Evolutionary conservation across 2,329 filamentous ascomycete species (phyloP), one percentile per base, ranked within the genome.

Genomic region (Alternaria tenuissima): DNA sequence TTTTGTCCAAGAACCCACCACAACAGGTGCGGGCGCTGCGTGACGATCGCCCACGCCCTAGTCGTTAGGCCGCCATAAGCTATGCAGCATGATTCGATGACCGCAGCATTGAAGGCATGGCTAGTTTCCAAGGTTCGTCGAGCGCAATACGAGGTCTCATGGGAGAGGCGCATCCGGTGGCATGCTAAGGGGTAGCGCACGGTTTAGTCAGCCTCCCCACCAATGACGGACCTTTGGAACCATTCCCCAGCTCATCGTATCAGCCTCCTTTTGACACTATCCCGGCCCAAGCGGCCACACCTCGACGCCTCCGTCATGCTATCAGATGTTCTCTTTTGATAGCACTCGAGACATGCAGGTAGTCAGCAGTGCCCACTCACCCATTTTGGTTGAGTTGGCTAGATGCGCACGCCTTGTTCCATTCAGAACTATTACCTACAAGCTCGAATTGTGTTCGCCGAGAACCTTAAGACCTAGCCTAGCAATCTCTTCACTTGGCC

Each of bases 81-180:
- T 38, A 18, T 41, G 32, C 22, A 52, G 44, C 46, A 42, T 56
- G 54, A 56, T 56, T 56, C 34, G 54, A 36, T 43, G 36, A 26
- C 48, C n/a, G 55, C 49, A 56, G 28, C 42, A 55, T 41, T 14
- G 41, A 52, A 30, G 26, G 44, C 44, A 39, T 39, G 57, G 55
- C 46, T 57, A 41, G 56, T 38, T n/a, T 30, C 26, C 12, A 46
- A 28, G 38, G 43, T 41, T 32, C 7, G 24, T 38, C 56, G 36
- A 47, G 51, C 51, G 44, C 47, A 61, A 63, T 65, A 65, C 65
- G 61, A 66, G 61, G 46, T 59, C 30, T 53, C 46, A 56, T 49
- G 57, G 44, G 30, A 55, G n/a, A 34, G 52, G 52, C 44, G 41
- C 47, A 62, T 59, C 63, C 61, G 57, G 53, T 49, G 38, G 43